These are phyloP conservation scores for Trichoderma hamatum DNA, from an alignment of 2,329 filamentous ascomycete species.

Conservation along the genomic window DNA sequence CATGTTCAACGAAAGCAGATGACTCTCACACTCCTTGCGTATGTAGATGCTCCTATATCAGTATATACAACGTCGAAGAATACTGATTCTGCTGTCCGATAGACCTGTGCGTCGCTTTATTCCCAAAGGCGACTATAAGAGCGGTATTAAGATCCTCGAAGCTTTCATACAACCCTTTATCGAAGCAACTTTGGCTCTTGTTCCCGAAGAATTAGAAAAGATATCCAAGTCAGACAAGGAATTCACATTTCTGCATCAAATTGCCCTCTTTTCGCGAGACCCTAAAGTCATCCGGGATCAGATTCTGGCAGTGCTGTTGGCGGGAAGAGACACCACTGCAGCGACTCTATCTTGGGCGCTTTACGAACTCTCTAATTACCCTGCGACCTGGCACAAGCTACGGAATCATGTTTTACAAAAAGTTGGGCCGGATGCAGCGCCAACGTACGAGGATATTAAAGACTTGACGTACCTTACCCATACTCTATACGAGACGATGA, in stretches of 20 bases:
- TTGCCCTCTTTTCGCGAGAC: conserved; percentile 78
- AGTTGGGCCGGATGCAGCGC: conserved; percentile 64
- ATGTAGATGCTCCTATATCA: not conserved
- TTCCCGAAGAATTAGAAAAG: conserved; percentile 70
- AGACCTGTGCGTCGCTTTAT: conserved; percentile 66
- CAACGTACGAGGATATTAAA: conserved; percentile 81
- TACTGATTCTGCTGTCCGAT: conserved; percentile 56
- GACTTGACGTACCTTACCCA: conserved; percentile 80
- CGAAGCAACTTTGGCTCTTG: conserved; percentile 69
- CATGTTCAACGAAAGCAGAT: conserved; percentile 74
- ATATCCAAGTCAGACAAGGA: conserved; percentile 67
- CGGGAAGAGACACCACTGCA: conserved; percentile 86
- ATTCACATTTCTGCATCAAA: conserved; percentile 86
- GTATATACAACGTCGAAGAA: conserved; percentile 37
- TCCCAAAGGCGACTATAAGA: conserved; percentile 66
- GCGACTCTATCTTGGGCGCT: conserved; percentile 78
- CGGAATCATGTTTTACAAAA: conserved; percentile 69
- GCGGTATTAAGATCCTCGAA: conserved; percentile 69
- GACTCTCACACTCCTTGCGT: conserved; percentile 31
- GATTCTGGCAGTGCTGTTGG: conserved; percentile 78
- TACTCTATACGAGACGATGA: conserved; percentile 75
- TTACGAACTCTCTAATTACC: conserved; percentile 77
- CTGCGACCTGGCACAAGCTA: conserved; percentile 68
- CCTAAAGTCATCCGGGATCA: conserved; percentile 78
- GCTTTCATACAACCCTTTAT: conserved; percentile 79